Percentiles rank a stretch among this genome's conserved stretches.
These are phyloP conservation scores for Aaosphaeria arxii DNA, from an alignment of 2,329 filamentous ascomycete species.

Conservation along the genomic window DNA sequence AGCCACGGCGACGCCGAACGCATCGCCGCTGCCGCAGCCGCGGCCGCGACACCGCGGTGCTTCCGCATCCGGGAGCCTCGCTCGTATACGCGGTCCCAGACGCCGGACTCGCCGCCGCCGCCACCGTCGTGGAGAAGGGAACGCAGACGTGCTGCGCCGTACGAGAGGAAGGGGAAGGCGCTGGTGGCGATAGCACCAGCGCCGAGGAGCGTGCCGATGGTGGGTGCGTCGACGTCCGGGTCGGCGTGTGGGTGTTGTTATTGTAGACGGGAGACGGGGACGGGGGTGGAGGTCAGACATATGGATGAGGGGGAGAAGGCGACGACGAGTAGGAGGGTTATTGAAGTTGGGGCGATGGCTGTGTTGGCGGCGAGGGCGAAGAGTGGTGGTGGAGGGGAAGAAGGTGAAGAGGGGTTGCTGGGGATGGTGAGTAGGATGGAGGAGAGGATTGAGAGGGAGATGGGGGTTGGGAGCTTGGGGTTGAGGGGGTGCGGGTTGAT, in stretches of 20 bases:
- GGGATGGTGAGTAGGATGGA: slow-evolving; percentile 9
- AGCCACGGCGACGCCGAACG: slow-evolving; percentile 20
- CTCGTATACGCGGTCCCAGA: neutral
- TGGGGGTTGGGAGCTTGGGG: slow-evolving; percentile 1
- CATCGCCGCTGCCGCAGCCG: slow-evolving; percentile 3
- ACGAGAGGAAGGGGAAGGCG: neutral
- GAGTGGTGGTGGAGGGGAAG: neutral
- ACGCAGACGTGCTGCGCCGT: neutral
- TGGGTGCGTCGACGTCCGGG: neutral
- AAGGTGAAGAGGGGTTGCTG: slow-evolving; percentile 1
- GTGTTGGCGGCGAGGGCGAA: slow-evolving; percentile 3
- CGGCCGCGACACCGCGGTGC: slow-evolving; percentile 15
- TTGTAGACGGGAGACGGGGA: neutral
- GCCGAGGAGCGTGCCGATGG: neutral
- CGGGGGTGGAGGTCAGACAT: slow-evolving; percentile 11
- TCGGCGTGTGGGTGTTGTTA: too few species aligned
- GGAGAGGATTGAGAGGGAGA: neutral
- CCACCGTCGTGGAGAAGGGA: neutral
- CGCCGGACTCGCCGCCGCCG: neutral
- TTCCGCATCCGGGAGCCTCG: slow-evolving; percentile 14
- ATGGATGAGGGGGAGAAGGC: slow-evolving; percentile 18
- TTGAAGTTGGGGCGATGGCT: slow-evolving; percentile 30
- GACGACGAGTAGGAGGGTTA: slow-evolving; percentile 17
- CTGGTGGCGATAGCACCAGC: neutral
- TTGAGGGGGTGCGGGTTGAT: slow-evolving; percentile 18